Percentiles rank a stretch among this genome's conserved stretches.
phyloP scores from a whole-genome alignment of 2,329 filamentous ascomycete species.

The Diaporthe helianthi region DNA sequence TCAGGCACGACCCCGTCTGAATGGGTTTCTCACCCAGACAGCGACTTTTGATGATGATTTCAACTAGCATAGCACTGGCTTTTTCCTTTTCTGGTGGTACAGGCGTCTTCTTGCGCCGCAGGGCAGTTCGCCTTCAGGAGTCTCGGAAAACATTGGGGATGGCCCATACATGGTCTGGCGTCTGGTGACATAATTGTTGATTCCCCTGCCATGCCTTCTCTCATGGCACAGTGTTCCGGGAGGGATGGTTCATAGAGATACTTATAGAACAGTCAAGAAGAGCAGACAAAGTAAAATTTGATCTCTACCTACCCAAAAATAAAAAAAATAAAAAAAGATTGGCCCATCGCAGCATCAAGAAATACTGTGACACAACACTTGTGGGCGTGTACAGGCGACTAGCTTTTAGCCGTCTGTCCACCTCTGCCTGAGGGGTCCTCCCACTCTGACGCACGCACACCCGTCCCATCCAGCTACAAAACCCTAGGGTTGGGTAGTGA shows the following conservation, averaged over 20 bases:
- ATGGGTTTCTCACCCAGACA: neutral
- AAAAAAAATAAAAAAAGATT: too few relatives aligned
- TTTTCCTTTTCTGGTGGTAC: conserved; percentile 3
- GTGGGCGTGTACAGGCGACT: neutral
- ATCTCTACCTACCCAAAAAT: conserved; percentile 28
- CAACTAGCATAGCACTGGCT: conserved; percentile 31
- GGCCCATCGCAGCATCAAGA: conserved; percentile 1
- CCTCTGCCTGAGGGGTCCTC: neutral
- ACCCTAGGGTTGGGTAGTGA: conserved; percentile 29
- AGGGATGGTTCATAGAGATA: conserved; percentile 18
- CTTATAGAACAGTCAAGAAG: conserved; percentile 19
- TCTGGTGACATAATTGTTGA: conserved; percentile 33
- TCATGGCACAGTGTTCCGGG: conserved; percentile 8
- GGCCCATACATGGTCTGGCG: conserved; percentile 25
- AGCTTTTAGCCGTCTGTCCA: neutral
- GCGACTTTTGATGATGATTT: conserved; percentile 33
- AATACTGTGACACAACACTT: conserved; percentile 12
- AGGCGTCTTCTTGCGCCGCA: neutral
- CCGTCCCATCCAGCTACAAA: neutral
- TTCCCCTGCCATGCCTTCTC: conserved; percentile 29
- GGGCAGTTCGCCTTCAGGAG: neutral
- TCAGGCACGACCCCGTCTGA: neutral
- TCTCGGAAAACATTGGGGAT: neutral
- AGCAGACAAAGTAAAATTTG: conserved; percentile 24
- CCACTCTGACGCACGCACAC: neutral